Conservation (phyloP, 768 basidiomycete species). For the Candolleomyces efflorescens region DNA sequence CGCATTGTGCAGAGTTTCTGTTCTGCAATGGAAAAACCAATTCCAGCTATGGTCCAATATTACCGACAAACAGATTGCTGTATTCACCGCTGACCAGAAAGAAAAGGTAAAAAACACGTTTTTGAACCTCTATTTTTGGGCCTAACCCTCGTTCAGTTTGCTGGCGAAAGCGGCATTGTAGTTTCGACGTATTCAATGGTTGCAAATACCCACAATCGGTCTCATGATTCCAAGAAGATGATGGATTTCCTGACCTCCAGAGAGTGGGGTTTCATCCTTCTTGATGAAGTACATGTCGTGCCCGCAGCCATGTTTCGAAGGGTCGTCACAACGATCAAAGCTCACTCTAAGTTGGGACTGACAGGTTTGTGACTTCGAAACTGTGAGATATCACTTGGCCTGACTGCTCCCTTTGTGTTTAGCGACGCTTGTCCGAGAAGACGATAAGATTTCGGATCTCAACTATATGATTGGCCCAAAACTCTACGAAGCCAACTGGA, state of each 20-base stretch:
- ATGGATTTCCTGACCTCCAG: conserved; percentile 99
- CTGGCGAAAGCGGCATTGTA: conserved; percentile 95
- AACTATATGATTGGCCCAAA: conserved; percentile 99
- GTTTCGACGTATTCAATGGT: conserved; percentile 99
- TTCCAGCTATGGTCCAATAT: conserved; percentile 99
- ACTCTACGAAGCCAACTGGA: conserved; percentile 99
- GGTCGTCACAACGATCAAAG: conserved; percentile 97
- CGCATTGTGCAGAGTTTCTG: conserved; percentile 63
- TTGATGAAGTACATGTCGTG: conserved; percentile 99
- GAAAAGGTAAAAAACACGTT: conserved; percentile 66
- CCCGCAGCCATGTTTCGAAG: conserved; percentile 98
- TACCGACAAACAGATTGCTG: conserved; percentile 92
- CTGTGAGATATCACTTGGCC: conserved; percentile 5
- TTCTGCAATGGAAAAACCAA: conserved; percentile 99
- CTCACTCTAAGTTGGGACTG: conserved; percentile 95
- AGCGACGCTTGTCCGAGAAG: conserved; percentile 98
- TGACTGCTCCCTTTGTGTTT: conserved; percentile 2
- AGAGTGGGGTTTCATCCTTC: conserved; percentile 97
- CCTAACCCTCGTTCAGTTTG: conserved; percentile 56
- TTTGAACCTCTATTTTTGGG: background rate
- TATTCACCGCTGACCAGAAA: conserved; percentile 97
- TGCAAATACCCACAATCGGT: conserved; percentile 95
- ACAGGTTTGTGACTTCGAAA: conserved; percentile 59
- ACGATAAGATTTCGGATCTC: conserved; percentile 97
- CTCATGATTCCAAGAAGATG: conserved; percentile 99